Evolutionary conservation across 129 eudicot species (phyloP), one percentile per base, ranked within the genome.

Genomic region (Chrysanthemum lavandulifolium): DNA sequence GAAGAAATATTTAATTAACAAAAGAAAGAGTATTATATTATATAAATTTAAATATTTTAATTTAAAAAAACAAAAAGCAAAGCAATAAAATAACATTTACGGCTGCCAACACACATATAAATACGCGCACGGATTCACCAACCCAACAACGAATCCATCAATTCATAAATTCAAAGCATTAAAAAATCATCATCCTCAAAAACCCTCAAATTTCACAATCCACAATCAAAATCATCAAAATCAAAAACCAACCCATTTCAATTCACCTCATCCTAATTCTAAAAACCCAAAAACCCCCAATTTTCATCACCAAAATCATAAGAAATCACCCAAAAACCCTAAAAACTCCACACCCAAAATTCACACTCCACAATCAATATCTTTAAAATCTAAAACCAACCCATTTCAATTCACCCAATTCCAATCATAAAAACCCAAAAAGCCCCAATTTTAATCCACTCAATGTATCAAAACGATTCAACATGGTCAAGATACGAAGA

Each of bases 401-500:
- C 76, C 63, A 58, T 58, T 15, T 58, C 45, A 29, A 77, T 69
- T 69, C 70, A 69, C 61, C 47, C 2, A 40, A 40, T 40, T 40
- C 47, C 47, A 40, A 40, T 7, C 47, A 10, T 40, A 7, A 40
- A 40, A 72, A 78, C 77, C 73, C 77, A 53, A 62, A 50, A 78
- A 71, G 68, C 78, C 58, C 27, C 55, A 49, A 59, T 45, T 15
- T 2, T 65, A 47, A 27, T 4, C 3, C 47, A 40, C 9, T 8
- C 47, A 40, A 40, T 40, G 47, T 40, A 40, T 40, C 47, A 40
- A 40, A 40, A 1, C 47, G 72, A 80, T 10, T 73, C 85, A 6
- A 36, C 79, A 3, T 92, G 98, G 97, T 82, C 75, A 2, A 33
- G 96, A 47, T 61, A 59, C 53, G 91, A 93, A 27, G 97, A 93